Evolutionary conservation across 768 basidiomycete species (phyloP).

Genomic region (Gelatoporia subvermispora): DNA sequence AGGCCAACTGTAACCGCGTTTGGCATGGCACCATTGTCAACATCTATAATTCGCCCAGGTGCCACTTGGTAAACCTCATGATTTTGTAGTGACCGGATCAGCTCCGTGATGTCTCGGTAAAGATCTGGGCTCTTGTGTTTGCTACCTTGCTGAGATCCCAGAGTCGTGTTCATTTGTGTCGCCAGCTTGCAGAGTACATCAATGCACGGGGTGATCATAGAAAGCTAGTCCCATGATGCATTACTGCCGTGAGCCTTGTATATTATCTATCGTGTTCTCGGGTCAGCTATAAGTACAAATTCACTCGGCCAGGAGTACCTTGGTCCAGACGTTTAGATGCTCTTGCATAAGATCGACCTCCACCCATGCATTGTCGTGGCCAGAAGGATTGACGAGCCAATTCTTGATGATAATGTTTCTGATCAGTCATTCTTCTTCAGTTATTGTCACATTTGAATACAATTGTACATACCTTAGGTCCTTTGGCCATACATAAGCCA

Average conservation of each 20-base stretch:
- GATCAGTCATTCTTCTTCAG: slow-evolving; percentile 2
- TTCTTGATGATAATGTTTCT: slow-evolving; percentile 26
- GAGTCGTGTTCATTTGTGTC: slow-evolving; percentile 17
- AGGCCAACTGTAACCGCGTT: slow-evolving; percentile 18
- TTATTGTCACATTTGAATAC: too few species aligned
- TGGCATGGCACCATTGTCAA: slow-evolving; percentile 1
- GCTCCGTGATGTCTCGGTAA: slow-evolving; percentile 22
- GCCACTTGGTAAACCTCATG: slow-evolving; percentile 18
- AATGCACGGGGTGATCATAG: slow-evolving; percentile 24
- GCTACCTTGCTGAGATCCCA: slow-evolving; percentile 27
- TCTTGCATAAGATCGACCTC: slow-evolving; percentile 30
- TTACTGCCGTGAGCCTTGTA: slow-evolving; percentile 27
- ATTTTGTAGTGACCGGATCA: slow-evolving; percentile 18
- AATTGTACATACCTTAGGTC: slow-evolving; percentile 7
- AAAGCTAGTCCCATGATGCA: slow-evolving; percentile 30
- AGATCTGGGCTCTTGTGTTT: slow-evolving; percentile 27
- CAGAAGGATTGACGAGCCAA: slow-evolving; percentile 27
- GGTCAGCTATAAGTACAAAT: too few species aligned
- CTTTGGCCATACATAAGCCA: slow-evolving; percentile 15
- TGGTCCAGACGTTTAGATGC: slow-evolving; percentile 28
- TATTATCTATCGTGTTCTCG: slow-evolving; percentile 8
- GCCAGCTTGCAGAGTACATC: slow-evolving; percentile 20
- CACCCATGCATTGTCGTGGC: slow-evolving; percentile 16
- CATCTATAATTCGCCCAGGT: slow-evolving; percentile 14
- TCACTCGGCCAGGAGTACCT: slow-evolving; percentile 14